Conservation (phyloP, 2,329 filamentous ascomycete genomes). For the Colletotrichum caudatum region DNA sequence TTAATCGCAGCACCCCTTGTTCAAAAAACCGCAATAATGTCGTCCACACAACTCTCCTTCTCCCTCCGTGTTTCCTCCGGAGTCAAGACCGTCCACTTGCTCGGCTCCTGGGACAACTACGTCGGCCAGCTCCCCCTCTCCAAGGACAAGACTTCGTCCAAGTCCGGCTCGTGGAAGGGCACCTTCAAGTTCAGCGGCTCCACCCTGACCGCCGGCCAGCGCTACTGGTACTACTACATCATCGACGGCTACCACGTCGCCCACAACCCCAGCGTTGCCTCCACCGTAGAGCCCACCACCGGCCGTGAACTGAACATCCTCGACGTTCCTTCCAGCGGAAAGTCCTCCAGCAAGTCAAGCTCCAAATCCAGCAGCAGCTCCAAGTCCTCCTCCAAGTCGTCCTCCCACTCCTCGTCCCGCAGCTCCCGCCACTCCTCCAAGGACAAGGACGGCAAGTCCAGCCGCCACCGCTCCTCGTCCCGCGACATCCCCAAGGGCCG, state of each 20-base stretch:
- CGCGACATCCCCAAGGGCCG: slow-evolving; percentile 88
- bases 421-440: slow-evolving; percentile 52
- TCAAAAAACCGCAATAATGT: slow-evolving; percentile 72
- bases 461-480: slow-evolving; percentile 61
- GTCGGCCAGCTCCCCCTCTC: slow-evolving; percentile 92
- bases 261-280: slow-evolving; percentile 91
- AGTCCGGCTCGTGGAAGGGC: slow-evolving; percentile 93
- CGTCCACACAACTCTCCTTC: slow-evolving; percentile 94
- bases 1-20: slow-evolving; percentile 50
- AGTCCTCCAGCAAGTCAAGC: slow-evolving; percentile 51
- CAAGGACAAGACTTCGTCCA: slow-evolving; percentile 84
- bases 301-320: slow-evolving; percentile 98
- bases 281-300: slow-evolving; percentile 94
- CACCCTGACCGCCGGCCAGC: slow-evolving; percentile 86
- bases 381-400: slow-evolving; percentile 58
- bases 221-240: slow-evolving; percentile 99
- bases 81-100: slow-evolving; percentile 96
- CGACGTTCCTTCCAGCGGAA: slow-evolving; percentile 76
- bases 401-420: slow-evolving; percentile 60
- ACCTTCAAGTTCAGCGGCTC: slow-evolving; percentile 94
- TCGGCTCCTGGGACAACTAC: slow-evolving; percentile 99
- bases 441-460: slow-evolving; percentile 56
- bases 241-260: slow-evolving; percentile 99
- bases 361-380: slow-evolving; percentile 54
- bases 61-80: slow-evolving; percentile 94